phyloP scores from a whole-genome alignment of 768 basidiomycete species.

The Termitomyces sp. region DNA sequence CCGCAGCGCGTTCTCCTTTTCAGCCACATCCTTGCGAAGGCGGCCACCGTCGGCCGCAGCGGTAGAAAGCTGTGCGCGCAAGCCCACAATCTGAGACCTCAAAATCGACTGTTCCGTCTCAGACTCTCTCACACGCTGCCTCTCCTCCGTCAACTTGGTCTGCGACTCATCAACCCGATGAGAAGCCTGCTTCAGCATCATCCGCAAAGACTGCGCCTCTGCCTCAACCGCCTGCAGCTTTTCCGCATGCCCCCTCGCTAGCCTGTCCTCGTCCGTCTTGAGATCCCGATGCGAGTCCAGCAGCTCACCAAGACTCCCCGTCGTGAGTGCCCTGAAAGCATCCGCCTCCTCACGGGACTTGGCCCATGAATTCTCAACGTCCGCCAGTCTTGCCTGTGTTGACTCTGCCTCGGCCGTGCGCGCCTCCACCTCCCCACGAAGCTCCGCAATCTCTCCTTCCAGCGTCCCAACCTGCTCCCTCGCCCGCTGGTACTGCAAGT shows the following conservation, averaged over 20 bases:
- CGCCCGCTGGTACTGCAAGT: slow-evolving; percentile 66
- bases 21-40: slow-evolving; percentile 63
- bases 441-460: slow-evolving; percentile 74
- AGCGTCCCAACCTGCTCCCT: slow-evolving; percentile 66
- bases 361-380: slow-evolving; percentile 88
- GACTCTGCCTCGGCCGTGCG: slow-evolving; percentile 72
- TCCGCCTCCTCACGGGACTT: slow-evolving; percentile 94
- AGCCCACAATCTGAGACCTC: slow-evolving; percentile 67
- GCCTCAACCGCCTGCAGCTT: slow-evolving; percentile 77
- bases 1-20: slow-evolving; percentile 60
- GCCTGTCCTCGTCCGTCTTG: slow-evolving; percentile 78
- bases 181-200: slow-evolving; percentile 76
- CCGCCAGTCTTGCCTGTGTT: slow-evolving; percentile 59
- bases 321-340: slow-evolving; percentile 81
- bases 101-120: slow-evolving; percentile 63
- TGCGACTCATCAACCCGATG: slow-evolving; percentile 70
- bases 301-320: slow-evolving; percentile 79
- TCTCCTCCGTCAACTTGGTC: slow-evolving; percentile 62
- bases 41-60: slow-evolving; percentile 67
- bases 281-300: slow-evolving; percentile 86
- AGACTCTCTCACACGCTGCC: slow-evolving; percentile 56
- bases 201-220: slow-evolving; percentile 71
- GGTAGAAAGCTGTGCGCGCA: slow-evolving; percentile 70
- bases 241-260: slow-evolving; percentile 73
- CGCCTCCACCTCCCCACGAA: slow-evolving; percentile 78